These are phyloP conservation scores for Argentina anserina DNA, from an alignment of 306 rosid genomes.

Conservation along the genomic window DNA sequence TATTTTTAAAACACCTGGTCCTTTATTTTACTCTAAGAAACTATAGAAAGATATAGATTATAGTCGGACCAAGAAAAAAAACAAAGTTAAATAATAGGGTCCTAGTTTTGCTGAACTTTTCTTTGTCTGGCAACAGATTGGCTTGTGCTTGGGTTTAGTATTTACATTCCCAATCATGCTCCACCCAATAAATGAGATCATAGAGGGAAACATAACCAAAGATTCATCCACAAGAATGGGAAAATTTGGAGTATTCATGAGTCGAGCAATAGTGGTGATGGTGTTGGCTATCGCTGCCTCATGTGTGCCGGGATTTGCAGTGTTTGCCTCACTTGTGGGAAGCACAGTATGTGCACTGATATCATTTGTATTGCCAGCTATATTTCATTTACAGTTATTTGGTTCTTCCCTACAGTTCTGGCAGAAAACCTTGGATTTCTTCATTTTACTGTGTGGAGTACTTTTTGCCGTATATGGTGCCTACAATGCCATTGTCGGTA, in stretches of 20 bases:
- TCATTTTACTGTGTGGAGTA: constrained; percentile 56
- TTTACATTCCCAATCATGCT: constrained; percentile 91
- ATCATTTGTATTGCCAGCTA: constrained; percentile 84
- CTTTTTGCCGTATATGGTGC: constrained; percentile 84
- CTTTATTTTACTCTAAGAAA: not conserved
- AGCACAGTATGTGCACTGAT: constrained; percentile 78
- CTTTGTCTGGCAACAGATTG: constrained; percentile 44
- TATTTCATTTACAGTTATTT: constrained; percentile 60
- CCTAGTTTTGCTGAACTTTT: constrained; percentile 5
- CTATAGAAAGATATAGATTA: not conserved
- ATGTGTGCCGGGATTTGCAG: constrained; percentile 64
- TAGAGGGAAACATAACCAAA: constrained; percentile 48
- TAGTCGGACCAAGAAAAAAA: no score
- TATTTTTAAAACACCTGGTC: not conserved
- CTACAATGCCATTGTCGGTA: constrained; percentile 52
- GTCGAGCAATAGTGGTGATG: constrained; percentile 65
- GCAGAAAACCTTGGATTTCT: constrained; percentile 55
- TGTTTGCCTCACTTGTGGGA: constrained; percentile 76
- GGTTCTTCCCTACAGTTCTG: constrained; percentile 58
- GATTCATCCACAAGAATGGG: constrained; percentile 26
- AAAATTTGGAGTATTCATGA: constrained; percentile 33
- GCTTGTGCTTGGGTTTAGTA: constrained; percentile 71
- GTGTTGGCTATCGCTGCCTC: constrained; percentile 59
- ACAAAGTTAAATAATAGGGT: not conserved
- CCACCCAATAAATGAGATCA: constrained; percentile 78